Percentiles rank a stretch among this genome's conserved stretches.
These are phyloP conservation scores for Picea mariana DNA, from an alignment of 83 land plant genomes.

Conservation along the genomic window DNA sequence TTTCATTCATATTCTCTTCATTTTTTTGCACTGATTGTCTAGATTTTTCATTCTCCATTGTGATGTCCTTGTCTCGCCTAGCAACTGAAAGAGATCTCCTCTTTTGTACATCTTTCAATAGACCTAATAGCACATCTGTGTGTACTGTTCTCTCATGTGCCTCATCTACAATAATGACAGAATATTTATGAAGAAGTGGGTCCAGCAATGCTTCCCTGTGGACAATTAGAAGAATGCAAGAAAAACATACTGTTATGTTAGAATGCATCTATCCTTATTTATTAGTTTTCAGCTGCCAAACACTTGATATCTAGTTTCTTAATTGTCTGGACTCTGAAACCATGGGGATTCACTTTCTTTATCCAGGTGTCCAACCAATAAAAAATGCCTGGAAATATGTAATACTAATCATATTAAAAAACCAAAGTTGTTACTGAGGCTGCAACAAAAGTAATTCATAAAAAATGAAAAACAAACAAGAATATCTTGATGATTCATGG, in stretches of 20 bases:
- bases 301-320: background rate
- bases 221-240: conserved; percentile 3
- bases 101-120: conserved; percentile 77
- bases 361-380: background rate
- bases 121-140: conserved; percentile 94
- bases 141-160: conserved; percentile 98
- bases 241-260: background rate
- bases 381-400: background rate
- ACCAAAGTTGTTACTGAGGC: background rate
- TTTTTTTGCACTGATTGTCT: conserved; percentile 21
- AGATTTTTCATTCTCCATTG: conserved; percentile 13
- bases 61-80: conserved; percentile 17
- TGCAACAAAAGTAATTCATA: conserved; percentile 3
- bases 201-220: conserved; percentile 92
- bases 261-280: background rate
- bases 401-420: background rate
- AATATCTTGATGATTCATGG: conserved; percentile 5
- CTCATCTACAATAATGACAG: conserved; percentile 92
- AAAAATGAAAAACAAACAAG: conserved; percentile 17
- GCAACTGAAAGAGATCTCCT: conserved; percentile 35
- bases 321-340: background rate
- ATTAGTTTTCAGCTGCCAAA: background rate
- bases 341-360: background rate
- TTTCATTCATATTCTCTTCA: background rate
- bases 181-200: conserved; percentile 76